Percentiles rank a stretch among this genome's conserved stretches.
Conservation (phyloP, 1,284 basidiomycete species). For the Agroathelia rolfsii region DNA sequence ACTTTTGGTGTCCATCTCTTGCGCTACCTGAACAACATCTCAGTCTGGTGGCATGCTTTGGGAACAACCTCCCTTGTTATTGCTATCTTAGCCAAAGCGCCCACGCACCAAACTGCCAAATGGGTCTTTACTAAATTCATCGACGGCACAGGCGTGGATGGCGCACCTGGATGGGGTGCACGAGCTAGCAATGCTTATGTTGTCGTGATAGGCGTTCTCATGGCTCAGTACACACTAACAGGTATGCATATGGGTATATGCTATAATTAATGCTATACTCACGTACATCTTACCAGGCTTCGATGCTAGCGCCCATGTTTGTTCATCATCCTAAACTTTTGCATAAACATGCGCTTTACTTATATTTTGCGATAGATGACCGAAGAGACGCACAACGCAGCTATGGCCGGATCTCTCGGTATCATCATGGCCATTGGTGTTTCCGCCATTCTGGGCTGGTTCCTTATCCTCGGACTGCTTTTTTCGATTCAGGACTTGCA, state of each 20-base stretch:
- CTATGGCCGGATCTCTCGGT: slow-evolving; percentile 54
- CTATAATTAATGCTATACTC: not conserved
- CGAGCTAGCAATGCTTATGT: slow-evolving; percentile 64
- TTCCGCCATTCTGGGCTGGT: slow-evolving; percentile 64
- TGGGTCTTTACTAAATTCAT: slow-evolving; percentile 66
- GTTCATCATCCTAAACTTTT: slow-evolving; percentile 14
- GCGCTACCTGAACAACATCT: slow-evolving; percentile 60
- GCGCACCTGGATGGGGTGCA: slow-evolving; percentile 50
- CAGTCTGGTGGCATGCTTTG: slow-evolving; percentile 63
- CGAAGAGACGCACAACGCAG: slow-evolving; percentile 69
- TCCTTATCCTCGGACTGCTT: slow-evolving; percentile 58
- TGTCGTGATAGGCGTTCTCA: slow-evolving; percentile 56
- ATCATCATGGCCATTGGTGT: slow-evolving; percentile 69
- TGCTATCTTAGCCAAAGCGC: slow-evolving; percentile 59
- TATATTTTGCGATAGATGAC: slow-evolving; percentile 54
- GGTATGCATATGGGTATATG: slow-evolving; percentile 25
- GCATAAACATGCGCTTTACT: not conserved
- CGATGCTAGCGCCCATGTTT: slow-evolving; percentile 60
- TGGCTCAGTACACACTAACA: slow-evolving; percentile 64
- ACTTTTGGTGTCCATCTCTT: slow-evolving; percentile 62
- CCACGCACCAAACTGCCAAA: slow-evolving; percentile 52
- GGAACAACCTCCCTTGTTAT: slow-evolving; percentile 60
- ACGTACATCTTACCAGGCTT: slow-evolving; percentile 35
- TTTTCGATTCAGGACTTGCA: slow-evolving; percentile 69
- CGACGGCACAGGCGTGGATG: slow-evolving; percentile 53